Base-by-base conservation (phyloP, 257 asterid genomes). In the Solanum lycopersicoides region DNA sequence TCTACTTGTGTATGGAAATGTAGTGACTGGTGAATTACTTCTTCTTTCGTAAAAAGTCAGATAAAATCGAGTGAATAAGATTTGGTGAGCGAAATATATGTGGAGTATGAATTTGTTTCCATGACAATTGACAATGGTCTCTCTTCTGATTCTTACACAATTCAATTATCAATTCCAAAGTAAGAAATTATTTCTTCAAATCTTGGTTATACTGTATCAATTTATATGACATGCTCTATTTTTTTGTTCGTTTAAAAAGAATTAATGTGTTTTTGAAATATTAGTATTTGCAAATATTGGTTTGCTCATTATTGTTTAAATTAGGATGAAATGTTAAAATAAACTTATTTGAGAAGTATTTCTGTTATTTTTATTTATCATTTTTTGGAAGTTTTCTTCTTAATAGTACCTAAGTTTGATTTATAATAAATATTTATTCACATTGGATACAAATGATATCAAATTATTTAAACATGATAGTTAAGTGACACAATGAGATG, bases 1-100 rank as follows among this genome's bases (percentile, higher is more conserved):
- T 23, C 59, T 20, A 74, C 12, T 71, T 32, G 0, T 13, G 20
- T 28, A 25, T 28, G 0, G 9, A 66, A 66, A 71, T 32, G 3
- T 71, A 32, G 44, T 7, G 79, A n/a, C 12, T 0, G 1, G 4
- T 16, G 25, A 72, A 72, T 2, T 0, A 12, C 8, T 34, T 2
- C 28, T 71, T 71, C 4, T 71, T 14, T 6, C 1, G 1, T 15
- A 20, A 69, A 69, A 37, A 69, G 8, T 69, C 42, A 71, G 3
- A 71, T 16, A 71, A 71, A 71, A 32, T 71, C 28, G 28, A 72
- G 4, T 18, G 28, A 72, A 72, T 34, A 72, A 72, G 77, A 71
- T 16, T 71, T 16, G n/a, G 14, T 0, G 7, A 71, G 16, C 3
- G 1, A 71, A 3, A 69, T 69, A 69, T 69, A 39, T 23, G 83